Base-by-base conservation (phyloP, 345 rosid species). In the Cardamine chenopodiifolia region DNA sequence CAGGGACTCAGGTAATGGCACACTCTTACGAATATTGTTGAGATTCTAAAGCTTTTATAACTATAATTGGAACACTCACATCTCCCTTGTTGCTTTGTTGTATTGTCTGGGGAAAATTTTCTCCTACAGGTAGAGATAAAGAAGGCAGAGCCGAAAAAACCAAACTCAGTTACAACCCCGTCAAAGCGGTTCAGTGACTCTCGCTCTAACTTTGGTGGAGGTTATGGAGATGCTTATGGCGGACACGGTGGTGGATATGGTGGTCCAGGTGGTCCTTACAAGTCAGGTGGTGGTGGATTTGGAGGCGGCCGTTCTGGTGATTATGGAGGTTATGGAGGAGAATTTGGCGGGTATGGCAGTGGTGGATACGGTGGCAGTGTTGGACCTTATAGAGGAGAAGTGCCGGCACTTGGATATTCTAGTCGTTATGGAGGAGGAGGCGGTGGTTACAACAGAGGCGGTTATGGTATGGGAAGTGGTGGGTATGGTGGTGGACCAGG, bases 61-160 rank as follows among this genome's bases (percentile, higher is more conserved):
- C 34, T 47, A 12, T 20, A 20, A 49, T 12, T 8, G 2, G 17
- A 48, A 58, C 67, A 63, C 71, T 70, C 29, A 15, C 37, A 45
- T 57, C 25, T 8, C 4, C 20, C n/a, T 4, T 35, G 8, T 48
- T 37, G 7, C 54, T 48, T 35, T 66, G 17, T 35, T 37, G 1
- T 11, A 31, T 55, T 48, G 28, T 48, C 31, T 15, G 50, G 31
- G 34, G 0, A 25, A 52, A 23, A 1, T 4, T 23, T 42, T 15
- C 8, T 19, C 6, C 17, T 82, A 57, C 71, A 94, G 99, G 97
- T 95, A 73, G 99, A 95, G 84, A 86, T 95, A 72, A 95, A 95
- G 88, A 95, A 88, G 82, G 99, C 99, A 25, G 99, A 95, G 70
- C 99, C 99, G n/a, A 95, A 89, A 83, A 95, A 85, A 73, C 86